Conservation (phyloP, 1,284 basidiomycete species). For the Cutaneotrichosporon cyanovorans region DNA sequence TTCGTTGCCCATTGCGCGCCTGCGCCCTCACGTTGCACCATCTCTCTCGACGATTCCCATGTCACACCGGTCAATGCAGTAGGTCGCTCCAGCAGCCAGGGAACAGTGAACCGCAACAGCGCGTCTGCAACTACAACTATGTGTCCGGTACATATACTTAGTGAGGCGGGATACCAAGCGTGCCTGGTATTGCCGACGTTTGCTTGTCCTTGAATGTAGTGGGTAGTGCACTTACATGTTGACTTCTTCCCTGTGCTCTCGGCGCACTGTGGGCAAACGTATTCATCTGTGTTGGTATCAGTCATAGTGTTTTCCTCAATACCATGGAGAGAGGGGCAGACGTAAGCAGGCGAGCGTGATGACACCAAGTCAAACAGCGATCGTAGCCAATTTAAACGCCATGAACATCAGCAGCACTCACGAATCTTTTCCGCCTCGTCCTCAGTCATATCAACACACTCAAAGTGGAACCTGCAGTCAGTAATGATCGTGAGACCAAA, state of each 20-base stretch:
- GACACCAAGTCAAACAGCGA: too few species aligned
- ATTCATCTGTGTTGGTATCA: conserved; percentile 23
- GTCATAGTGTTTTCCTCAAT: not conserved
- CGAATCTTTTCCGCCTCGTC: conserved; percentile 35
- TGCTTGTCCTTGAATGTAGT: not conserved
- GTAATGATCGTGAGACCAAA: not conserved
- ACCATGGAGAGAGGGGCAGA: not conserved
- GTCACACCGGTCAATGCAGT: too few species aligned
- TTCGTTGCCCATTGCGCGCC: too few species aligned
- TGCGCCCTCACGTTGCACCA: too few species aligned
- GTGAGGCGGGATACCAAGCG: too few species aligned
- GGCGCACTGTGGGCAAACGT: conserved; percentile 29
- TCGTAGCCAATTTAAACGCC: too few species aligned
- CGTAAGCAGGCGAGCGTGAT: not conserved
- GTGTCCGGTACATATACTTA: not conserved
- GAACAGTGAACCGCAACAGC: too few species aligned
- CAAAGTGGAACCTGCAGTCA: conserved; percentile 37
- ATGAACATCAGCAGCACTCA: conserved; percentile 16
- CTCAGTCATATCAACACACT: conserved; percentile 26
- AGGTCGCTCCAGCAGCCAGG: too few species aligned
- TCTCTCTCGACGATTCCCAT: too few species aligned
- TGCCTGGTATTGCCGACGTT: too few species aligned
- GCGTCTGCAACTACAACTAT: conserved; percentile 11
- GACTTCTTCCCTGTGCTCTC: conserved; percentile 25
- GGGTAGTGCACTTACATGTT: conserved; percentile 30